Percentiles rank a stretch among this genome's conserved stretches.
Evolutionary conservation across 352 stramenopile species (phyloP).

Genomic region (Pythium sp.): DNA sequence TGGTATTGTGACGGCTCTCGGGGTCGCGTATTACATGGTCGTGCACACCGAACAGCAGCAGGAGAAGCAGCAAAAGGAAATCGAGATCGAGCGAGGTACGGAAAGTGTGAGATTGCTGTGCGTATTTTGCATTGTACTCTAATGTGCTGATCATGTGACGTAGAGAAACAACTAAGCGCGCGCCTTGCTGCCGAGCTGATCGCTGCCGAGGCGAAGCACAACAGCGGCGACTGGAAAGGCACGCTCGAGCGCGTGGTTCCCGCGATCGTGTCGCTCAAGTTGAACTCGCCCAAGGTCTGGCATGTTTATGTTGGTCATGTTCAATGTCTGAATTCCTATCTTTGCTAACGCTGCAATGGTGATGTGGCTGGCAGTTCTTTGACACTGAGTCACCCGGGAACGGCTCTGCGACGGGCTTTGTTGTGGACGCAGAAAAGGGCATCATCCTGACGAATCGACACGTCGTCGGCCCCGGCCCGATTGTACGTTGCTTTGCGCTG

Average conservation of each 20-base stretch:
- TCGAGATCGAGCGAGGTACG: conserved; percentile 59
- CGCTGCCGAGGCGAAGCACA: conserved; percentile 62
- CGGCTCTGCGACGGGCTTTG: conserved; percentile 89
- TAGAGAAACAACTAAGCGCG: conserved; percentile 63
- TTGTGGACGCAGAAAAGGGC: conserved; percentile 88
- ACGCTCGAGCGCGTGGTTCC: conserved; percentile 84
- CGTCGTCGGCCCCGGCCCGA: conserved; percentile 83
- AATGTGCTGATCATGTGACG: background rate
- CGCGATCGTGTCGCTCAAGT: conserved; percentile 86
- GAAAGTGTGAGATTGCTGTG: background rate
- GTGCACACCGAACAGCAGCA: conserved; percentile 39
- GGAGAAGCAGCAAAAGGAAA: conserved; percentile 56
- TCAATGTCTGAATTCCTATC: background rate
- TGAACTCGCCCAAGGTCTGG: conserved; percentile 82
- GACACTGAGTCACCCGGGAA: conserved; percentile 88
- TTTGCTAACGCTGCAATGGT: background rate
- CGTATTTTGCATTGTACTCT: background rate
- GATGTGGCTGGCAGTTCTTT: conserved; percentile 67
- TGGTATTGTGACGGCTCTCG: conserved; percentile 29
- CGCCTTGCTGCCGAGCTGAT: conserved; percentile 65
- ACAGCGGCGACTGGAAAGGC: conserved; percentile 75
- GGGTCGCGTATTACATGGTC: conserved; percentile 52
- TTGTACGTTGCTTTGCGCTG: conserved; percentile 40
- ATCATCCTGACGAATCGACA: conserved; percentile 94
- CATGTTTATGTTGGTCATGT: background rate